A percentile compares a stretch with the other conserved stretches of the same genome.
Evolutionary conservation across 805 yeast genomes (phyloP).

Genomic region (Kluyveromyces lactis): DNA sequence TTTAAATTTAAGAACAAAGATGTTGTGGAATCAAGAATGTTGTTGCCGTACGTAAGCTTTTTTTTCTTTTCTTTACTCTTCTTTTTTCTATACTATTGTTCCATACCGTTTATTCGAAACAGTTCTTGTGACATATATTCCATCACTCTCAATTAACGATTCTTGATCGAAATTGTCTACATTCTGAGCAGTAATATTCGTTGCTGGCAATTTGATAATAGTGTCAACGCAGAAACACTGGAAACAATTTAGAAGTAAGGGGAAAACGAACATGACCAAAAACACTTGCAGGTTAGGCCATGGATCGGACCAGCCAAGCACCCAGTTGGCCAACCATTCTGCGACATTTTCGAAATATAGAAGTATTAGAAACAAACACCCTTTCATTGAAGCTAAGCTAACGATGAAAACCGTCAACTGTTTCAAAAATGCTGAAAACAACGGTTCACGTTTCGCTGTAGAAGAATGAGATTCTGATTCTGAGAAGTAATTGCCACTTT

Average conservation of each 20-base stretch:
- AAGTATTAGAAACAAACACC: slow-evolving; percentile 47
- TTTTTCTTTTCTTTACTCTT: too few relatives aligned
- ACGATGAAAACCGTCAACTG: slow-evolving; percentile 63
- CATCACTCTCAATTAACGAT: slow-evolving; percentile 9
- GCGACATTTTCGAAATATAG: slow-evolving; percentile 61
- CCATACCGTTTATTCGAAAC: neutral
- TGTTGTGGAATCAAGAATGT: too few relatives aligned
- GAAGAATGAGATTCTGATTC: slow-evolving; percentile 27
- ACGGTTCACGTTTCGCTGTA: slow-evolving; percentile 48
- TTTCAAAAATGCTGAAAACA: slow-evolving; percentile 54
- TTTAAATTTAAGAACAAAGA: too few relatives aligned
- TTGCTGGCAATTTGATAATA: slow-evolving; percentile 51
- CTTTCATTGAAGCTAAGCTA: slow-evolving; percentile 58
- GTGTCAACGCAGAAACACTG: slow-evolving; percentile 69
- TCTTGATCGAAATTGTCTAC: slow-evolving; percentile 24
- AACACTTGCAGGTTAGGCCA: slow-evolving; percentile 79
- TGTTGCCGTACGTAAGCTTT: too few relatives aligned
- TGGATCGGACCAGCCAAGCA: slow-evolving; percentile 75
- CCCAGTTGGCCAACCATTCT: slow-evolving; percentile 63
- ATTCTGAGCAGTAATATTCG: slow-evolving; percentile 16
- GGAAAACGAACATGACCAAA: slow-evolving; percentile 78
- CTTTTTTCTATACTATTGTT: neutral
- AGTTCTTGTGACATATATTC: neutral
- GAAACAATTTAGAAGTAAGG: slow-evolving; percentile 62
- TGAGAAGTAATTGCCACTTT: slow-evolving; percentile 37